Evolutionary conservation across 192 early-diverging fungal species (phyloP).

Genomic region (Entomortierella lignicola): DNA sequence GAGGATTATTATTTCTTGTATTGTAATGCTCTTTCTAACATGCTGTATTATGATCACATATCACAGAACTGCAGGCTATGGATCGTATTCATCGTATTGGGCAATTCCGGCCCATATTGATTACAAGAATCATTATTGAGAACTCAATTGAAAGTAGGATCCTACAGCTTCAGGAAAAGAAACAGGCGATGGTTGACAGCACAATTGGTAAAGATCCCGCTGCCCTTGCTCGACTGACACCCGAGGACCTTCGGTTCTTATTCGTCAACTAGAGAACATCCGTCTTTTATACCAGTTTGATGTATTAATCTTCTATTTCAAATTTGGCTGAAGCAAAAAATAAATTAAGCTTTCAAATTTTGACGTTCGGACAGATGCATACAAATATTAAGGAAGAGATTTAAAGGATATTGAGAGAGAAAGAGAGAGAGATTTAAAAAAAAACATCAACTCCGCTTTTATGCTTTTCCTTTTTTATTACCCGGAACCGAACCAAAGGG

Average conservation of each 20-base stretch:
- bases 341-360: no score
- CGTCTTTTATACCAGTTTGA: no score
- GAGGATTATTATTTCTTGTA: slow-evolving; percentile 2
- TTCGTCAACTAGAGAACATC: slow-evolving; percentile 81
- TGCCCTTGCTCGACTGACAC: slow-evolving; percentile 75
- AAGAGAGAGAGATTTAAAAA: no score
- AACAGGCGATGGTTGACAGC: slow-evolving; percentile 86
- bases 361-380: no score
- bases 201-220: slow-evolving; percentile 87
- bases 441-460: no score
- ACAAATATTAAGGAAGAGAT: no score
- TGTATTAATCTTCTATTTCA: no score
- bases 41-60: no score
- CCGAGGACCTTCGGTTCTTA: slow-evolving; percentile 87
- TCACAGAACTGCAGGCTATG: slow-evolving; percentile 93
- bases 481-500: no score
- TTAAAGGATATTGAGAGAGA: no score
- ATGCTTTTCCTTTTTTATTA: no score
- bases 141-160: slow-evolving; percentile 94
- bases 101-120: slow-evolving; percentile 89
- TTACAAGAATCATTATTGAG: slow-evolving; percentile 90
- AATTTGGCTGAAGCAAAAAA: no score
- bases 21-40: neutral
- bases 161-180: slow-evolving; percentile 93
- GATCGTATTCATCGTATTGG: slow-evolving; percentile 96